Base-by-base conservation (phyloP, 257 asterid species). In the Capsicum chinense region DNA sequence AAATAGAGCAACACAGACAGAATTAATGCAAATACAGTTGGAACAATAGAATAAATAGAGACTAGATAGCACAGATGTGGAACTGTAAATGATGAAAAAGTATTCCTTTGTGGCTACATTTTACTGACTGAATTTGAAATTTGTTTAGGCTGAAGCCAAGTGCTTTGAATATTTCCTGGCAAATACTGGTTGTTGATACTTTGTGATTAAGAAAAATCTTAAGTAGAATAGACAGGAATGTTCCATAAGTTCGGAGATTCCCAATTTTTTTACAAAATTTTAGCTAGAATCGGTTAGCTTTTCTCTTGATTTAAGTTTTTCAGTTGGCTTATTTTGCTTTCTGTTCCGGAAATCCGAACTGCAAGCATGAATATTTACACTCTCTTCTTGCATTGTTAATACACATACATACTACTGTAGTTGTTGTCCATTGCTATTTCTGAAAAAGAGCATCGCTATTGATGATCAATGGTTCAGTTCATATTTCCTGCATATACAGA, bases 31-130 rank as follows among this genome's bases (percentile, higher is more conserved):
- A 62, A 50, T 21, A 76, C 81, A 50, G 60, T 48, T 74, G 44
- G 44, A 19, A 12, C 7, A 21, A 33, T 3, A 74, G 62, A 74
- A 52, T 74, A 74, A 21, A 48, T 19, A 44, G 79, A 1, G 14
- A 19, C 58, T 47, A 71, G 17, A 47, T 47, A 47, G 9, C 15
- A 39, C 42, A n/a, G 39, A 47, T 73, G 80, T 4, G 59, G 56
- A 73, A 73, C n/a, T 48, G 56, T 48, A 48, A 73, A 19, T 73
- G 80, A 73, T 48, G 42, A n/a, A 19, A 11, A 73, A 73, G 16
- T 73, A 48, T 73, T 73, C 42, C 58, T 11, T 11, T 48, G 7
- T 42, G 2, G 1, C 42, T 73, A 47, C n/a, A 48, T 6, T 19
- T 48, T n/a, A 71, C 80, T 47, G 39, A 70, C 47, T 19, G 0